Percentiles rank a stretch among this genome's conserved stretches.
Evolutionary conservation across 352 stramenopile genomes (phyloP).

Genomic region (Globisporangium echinulatum): DNA sequence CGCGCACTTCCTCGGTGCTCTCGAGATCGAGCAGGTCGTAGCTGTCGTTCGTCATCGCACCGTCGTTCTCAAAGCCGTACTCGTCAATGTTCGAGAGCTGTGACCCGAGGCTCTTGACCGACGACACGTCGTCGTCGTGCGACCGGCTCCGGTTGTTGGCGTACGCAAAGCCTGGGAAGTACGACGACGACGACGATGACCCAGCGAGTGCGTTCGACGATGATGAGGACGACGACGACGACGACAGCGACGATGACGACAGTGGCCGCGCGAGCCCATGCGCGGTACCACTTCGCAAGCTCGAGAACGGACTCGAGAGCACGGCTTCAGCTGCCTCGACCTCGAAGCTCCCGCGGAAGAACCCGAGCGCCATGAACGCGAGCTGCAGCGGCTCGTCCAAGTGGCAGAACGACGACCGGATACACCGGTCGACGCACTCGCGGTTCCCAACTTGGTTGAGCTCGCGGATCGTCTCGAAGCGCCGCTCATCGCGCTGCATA

Average conservation of each 20-base stretch:
- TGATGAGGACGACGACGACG: slow-evolving; percentile 21
- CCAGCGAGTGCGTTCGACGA: slow-evolving; percentile 14
- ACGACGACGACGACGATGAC: slow-evolving; percentile 17
- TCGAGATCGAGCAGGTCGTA: slow-evolving; percentile 76
- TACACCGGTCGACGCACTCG: slow-evolving; percentile 74
- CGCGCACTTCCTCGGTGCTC: slow-evolving; percentile 56
- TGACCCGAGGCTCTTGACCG: slow-evolving; percentile 52
- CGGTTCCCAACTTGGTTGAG: slow-evolving; percentile 73
- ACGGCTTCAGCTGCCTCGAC: slow-evolving; percentile 62
- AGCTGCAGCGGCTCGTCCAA: slow-evolving; percentile 61
- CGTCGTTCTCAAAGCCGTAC: slow-evolving; percentile 74
- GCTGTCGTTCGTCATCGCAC: slow-evolving; percentile 68
- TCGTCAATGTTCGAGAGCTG: slow-evolving; percentile 65
- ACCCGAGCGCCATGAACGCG: slow-evolving; percentile 78
- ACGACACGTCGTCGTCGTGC: slow-evolving; percentile 45
- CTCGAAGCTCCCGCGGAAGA: slow-evolving; percentile 77
- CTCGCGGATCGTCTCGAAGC: slow-evolving; percentile 69
- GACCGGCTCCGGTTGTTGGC: slow-evolving; percentile 20
- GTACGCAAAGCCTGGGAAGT: slow-evolving; percentile 53
- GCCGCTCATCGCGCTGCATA: slow-evolving; percentile 44
- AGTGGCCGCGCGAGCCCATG: background rate
- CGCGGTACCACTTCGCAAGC: slow-evolving; percentile 9
- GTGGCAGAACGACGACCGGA: slow-evolving; percentile 77
- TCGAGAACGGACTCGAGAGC: slow-evolving; percentile 38
- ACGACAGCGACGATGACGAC: slow-evolving; percentile 7